Conservation (phyloP, 192 early-diverging fungal genomes). For the Polychytrium aggregatum region DNA sequence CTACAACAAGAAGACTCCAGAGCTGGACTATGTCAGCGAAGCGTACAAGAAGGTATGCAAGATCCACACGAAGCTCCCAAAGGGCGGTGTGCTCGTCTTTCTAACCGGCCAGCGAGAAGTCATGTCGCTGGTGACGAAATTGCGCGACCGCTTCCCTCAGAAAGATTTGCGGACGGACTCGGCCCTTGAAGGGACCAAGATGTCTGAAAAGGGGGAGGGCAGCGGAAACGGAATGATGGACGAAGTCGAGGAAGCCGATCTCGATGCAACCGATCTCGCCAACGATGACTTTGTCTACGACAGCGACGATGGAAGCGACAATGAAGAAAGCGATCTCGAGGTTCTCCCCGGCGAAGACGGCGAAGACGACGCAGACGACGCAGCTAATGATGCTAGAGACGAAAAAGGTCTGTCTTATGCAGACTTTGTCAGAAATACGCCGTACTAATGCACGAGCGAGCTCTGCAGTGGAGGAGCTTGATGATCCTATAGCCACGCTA, state of each 20-base stretch:
- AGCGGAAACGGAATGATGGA: no score
- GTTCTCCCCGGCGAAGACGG: conserved; percentile 26
- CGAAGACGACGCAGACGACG: conserved; percentile 63
- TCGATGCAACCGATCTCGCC: no score
- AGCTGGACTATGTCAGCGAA: conserved; percentile 74
- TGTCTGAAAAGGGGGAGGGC: conserved; percentile 28
- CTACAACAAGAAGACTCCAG: conserved; percentile 87
- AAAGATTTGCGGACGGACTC: background rate
- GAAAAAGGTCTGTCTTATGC: no score
- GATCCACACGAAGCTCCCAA: conserved; percentile 86
- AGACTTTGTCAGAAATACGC: no score
- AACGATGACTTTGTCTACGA: no score
- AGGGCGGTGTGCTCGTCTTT: conserved; percentile 90
- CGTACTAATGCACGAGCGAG: no score
- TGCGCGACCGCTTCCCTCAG: conserved; percentile 62
- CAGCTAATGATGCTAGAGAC: conserved; percentile 39
- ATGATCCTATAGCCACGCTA: no score
- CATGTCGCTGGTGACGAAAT: conserved; percentile 56
- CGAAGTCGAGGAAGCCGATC: no score
- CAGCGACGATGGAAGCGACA: conserved; percentile 41
- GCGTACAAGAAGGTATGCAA: conserved; percentile 85
- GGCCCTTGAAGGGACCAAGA: background rate
- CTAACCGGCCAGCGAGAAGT: conserved; percentile 94
- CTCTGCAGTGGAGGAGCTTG: no score
- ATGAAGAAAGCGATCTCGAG: conserved; percentile 49